Evolutionary conservation across 1,284 basidiomycete genomes (phyloP).

Genomic region (Pulveroboletus sp.): DNA sequence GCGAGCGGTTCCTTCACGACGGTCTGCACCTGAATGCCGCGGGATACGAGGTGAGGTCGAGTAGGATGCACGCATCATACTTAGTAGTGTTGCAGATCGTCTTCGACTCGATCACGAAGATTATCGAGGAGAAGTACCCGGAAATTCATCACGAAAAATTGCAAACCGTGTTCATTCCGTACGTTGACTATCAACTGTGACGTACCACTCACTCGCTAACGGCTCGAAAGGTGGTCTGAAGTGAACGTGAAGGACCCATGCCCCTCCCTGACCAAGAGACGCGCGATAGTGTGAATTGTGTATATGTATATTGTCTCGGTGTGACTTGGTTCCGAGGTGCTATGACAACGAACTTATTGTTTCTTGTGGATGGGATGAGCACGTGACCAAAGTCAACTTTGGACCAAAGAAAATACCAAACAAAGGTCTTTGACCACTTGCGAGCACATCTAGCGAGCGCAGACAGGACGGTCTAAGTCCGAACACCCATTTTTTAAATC

Average conservation of each 20-base stretch:
- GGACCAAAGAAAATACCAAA: constrained; percentile 33
- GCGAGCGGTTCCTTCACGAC: constrained; percentile 59
- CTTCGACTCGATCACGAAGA: constrained; percentile 60
- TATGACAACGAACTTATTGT: constrained; percentile 23
- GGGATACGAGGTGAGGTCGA: constrained; percentile 62
- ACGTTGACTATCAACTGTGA: constrained; percentile 22
- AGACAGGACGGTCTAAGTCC: constrained; percentile 3
- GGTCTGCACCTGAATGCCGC: constrained; percentile 75
- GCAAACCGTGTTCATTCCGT: constrained; percentile 55
- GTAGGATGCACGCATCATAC: background rate
- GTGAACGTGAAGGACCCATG: constrained; percentile 41
- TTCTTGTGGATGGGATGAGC: constrained; percentile 8
- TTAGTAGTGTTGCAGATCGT: constrained; percentile 50
- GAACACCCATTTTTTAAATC: constrained; percentile 1
- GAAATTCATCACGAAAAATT: constrained; percentile 70
- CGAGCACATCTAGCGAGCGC: background rate
- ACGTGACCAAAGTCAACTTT: constrained; percentile 34
- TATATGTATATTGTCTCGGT: background rate
- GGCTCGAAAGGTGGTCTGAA: constrained; percentile 40
- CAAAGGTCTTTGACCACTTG: constrained; percentile 9
- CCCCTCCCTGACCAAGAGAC: constrained; percentile 34
- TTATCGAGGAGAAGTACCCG: constrained; percentile 60
- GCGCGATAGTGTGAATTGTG: constrained; percentile 17
- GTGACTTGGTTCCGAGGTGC: background rate
- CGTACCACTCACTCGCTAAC: constrained; percentile 1